These are phyloP conservation scores for Psilocybe tampanensis DNA, from an alignment of 768 basidiomycete species.

Conservation along the genomic window DNA sequence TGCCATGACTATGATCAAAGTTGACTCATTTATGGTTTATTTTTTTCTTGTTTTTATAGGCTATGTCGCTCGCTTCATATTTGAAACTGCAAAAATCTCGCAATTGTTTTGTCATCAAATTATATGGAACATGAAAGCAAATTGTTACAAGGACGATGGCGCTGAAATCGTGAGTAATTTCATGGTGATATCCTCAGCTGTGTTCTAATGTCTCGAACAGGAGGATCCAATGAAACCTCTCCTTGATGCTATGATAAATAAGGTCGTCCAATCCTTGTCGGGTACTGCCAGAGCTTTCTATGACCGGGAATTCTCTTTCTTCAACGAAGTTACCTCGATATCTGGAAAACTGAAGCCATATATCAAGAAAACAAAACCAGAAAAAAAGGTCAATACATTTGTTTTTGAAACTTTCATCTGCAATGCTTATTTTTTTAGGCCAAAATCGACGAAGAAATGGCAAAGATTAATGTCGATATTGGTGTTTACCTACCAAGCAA, in stretches of 20 bases:
- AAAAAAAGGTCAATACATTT: slow-evolving; percentile 77
- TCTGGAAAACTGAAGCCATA: slow-evolving; percentile 96
- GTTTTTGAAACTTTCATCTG: not conserved
- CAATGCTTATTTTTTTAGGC: slow-evolving; percentile 50
- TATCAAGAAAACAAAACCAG: slow-evolving; percentile 92
- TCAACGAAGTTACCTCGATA: slow-evolving; percentile 95
- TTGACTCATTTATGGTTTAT: not conserved
- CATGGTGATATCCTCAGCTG: not conserved
- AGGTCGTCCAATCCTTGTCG: slow-evolving; percentile 83
- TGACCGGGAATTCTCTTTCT: slow-evolving; percentile 94
- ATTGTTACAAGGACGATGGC: slow-evolving; percentile 90
- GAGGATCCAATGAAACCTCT: slow-evolving; percentile 95
- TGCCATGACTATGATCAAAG: not conserved
- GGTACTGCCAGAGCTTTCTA: slow-evolving; percentile 90
- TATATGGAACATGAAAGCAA: slow-evolving; percentile 99
- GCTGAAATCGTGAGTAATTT: slow-evolving; percentile 70
- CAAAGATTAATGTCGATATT: slow-evolving; percentile 88
- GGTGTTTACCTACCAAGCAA: slow-evolving; percentile 98
- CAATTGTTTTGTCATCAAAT: slow-evolving; percentile 99
- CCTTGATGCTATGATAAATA: slow-evolving; percentile 84
- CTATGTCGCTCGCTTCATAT: slow-evolving; percentile 93
- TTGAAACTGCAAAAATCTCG: slow-evolving; percentile 96
- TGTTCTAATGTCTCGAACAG: slow-evolving; percentile 38
- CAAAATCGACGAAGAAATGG: slow-evolving; percentile 99
- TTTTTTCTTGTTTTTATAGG: slow-evolving; percentile 46